Evolutionary conservation across 257 asterid species (phyloP).

Genomic region (Fraxinus pennsylvanica): DNA sequence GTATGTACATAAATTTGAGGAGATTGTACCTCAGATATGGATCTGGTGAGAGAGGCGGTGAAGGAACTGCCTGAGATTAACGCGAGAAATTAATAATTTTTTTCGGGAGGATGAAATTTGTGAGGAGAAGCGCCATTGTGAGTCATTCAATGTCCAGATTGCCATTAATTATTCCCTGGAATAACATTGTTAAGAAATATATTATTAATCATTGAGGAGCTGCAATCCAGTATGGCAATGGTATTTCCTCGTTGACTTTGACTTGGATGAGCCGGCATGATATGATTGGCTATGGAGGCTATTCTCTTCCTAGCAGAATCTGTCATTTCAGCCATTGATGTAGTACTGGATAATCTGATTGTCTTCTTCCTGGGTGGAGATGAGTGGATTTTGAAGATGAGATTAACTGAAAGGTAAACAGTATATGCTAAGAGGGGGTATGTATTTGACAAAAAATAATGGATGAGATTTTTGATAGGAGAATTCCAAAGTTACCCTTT

Average conservation of each 20-base stretch:
- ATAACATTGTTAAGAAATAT: no score
- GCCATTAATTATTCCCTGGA: no score
- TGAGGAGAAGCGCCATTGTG: conserved; percentile 13
- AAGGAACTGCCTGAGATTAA: conserved; percentile 36
- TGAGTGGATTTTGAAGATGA: neutral
- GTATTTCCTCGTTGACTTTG: conserved; percentile 11
- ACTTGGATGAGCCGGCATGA: conserved; percentile 42
- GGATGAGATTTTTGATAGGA: neutral
- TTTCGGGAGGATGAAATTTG: conserved; percentile 3
- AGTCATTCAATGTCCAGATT: no score
- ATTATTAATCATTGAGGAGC: conserved; percentile 56
- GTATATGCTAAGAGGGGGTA: no score
- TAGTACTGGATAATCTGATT: neutral
- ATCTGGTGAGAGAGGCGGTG: conserved; percentile 24
- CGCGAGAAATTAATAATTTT: conserved; percentile 15
- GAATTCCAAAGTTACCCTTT: neutral
- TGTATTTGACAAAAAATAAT: no score
- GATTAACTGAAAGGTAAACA: neutral
- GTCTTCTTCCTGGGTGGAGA: neutral
- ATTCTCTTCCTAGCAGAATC: conserved; percentile 54
- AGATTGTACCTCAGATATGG: neutral
- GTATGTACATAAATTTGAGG: neutral
- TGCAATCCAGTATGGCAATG: conserved; percentile 46
- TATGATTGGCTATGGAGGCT: conserved; percentile 60
- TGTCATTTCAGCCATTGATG: conserved; percentile 49